These are phyloP conservation scores for Neonothopanus nambi DNA, from an alignment of 1,284 basidiomycete genomes.

Conservation along the genomic window DNA sequence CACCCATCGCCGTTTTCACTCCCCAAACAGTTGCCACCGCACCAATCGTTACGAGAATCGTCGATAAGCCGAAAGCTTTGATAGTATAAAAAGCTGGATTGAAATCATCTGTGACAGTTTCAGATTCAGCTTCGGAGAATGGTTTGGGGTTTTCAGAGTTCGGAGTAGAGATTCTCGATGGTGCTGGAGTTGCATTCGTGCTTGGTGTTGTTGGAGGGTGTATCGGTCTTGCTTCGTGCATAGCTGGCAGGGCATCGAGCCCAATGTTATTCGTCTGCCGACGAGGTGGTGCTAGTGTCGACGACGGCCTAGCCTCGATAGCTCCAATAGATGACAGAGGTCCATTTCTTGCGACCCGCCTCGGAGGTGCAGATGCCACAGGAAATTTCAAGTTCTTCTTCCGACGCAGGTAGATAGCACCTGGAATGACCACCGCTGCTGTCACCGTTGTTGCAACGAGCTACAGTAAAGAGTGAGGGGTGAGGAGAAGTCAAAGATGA, in stretches of 20 bases:
- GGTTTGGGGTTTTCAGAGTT: neutral
- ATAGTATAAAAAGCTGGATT: slow-evolving; percentile 35
- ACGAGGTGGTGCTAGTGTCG: too few relatives aligned
- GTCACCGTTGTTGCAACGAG: neutral
- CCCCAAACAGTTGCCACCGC: slow-evolving; percentile 28
- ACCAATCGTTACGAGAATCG: slow-evolving; percentile 36
- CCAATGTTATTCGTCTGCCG: too few relatives aligned
- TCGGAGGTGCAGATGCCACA: slow-evolving; percentile 3
- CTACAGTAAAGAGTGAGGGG: too few relatives aligned
- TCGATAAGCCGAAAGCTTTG: slow-evolving; percentile 43
- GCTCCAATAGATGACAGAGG: neutral
- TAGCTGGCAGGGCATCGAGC: too few relatives aligned
- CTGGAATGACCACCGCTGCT: slow-evolving; percentile 9
- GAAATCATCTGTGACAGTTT: slow-evolving; percentile 18
- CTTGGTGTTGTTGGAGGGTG: neutral
- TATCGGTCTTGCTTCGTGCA: too few relatives aligned
- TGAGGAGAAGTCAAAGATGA: too few relatives aligned
- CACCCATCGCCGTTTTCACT: slow-evolving; percentile 35
- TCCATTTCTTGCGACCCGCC: neutral
- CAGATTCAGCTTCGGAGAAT: too few relatives aligned
- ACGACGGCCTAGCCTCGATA: too few relatives aligned
- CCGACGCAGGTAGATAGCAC: slow-evolving; percentile 9
- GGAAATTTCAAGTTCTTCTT: slow-evolving; percentile 1
- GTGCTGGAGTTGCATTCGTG: neutral
- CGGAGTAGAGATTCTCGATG: neutral